A percentile compares a stretch with the other conserved stretches of the same genome.
These are phyloP conservation scores for Cyclocybe cylindracea DNA, from an alignment of 768 basidiomycete genomes.

Conservation along the genomic window DNA sequence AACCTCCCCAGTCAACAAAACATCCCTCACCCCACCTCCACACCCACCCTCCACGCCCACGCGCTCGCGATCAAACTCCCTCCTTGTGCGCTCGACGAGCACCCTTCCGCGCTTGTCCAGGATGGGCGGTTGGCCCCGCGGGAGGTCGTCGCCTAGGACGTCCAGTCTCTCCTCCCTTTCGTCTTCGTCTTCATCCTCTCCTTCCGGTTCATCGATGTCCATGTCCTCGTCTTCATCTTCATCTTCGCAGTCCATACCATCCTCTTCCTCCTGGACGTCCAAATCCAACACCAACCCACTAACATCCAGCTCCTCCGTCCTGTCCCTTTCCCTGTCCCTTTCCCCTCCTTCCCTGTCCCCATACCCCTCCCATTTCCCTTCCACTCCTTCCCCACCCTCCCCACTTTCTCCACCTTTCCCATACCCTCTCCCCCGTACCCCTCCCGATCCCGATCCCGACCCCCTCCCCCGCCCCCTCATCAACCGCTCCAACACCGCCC, in stretches of 20 bases:
- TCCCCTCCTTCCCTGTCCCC: conserved; percentile 29
- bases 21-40: too few relatives aligned
- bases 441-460: conserved; percentile 11
- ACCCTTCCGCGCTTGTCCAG: too few relatives aligned
- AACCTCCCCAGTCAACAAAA: too few relatives aligned
- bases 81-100: too few relatives aligned
- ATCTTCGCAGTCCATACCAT: too few relatives aligned
- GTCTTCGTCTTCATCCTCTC: too few relatives aligned
- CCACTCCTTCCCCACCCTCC: conserved; percentile 1
- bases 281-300: background rate
- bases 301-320: conserved; percentile 25
- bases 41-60: too few relatives aligned
- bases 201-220: too few relatives aligned
- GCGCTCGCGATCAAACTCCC: too few relatives aligned
- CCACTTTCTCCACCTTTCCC: background rate
- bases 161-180: conserved; percentile 40
- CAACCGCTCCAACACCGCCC: conserved; percentile 10
- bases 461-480: conserved; percentile 21
- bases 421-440: background rate
- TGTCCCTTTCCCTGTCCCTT: conserved; percentile 22
- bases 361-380: conserved; percentile 4
- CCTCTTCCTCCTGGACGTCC: conserved; percentile 3
- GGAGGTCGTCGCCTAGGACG: too few relatives aligned
- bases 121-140: too few relatives aligned
- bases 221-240: too few relatives aligned